Percentiles rank a stretch among this genome's conserved stretches.
phyloP scores from a whole-genome alignment of 2,329 filamentous ascomycete genomes.

The Lecanosticta acicola region DNA sequence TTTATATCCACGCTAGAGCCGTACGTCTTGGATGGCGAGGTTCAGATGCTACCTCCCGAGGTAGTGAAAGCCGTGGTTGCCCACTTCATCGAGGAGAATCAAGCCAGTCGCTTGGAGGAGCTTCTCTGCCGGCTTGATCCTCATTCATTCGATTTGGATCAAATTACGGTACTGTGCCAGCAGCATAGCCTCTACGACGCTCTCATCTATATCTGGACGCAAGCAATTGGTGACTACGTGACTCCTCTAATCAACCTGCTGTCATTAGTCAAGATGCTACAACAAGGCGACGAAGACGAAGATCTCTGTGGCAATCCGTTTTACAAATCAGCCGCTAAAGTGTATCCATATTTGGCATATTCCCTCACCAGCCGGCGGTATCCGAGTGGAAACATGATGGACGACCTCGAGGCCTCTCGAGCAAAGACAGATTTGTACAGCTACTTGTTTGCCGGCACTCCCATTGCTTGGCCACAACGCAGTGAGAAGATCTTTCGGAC shows the following conservation, averaged over 20 bases:
- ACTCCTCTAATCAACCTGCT: conserved; percentile 83
- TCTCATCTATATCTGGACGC: conserved; percentile 94
- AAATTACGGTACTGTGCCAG: conserved; percentile 85
- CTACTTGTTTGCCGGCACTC: conserved; percentile 84
- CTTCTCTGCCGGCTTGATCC: conserved; percentile 92
- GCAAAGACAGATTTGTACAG: conserved; percentile 89
- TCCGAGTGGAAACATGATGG: conserved; percentile 71
- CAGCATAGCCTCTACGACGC: conserved; percentile 91
- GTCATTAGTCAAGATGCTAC: conserved; percentile 51
- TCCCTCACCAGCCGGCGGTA: conserved; percentile 86
- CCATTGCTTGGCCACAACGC: conserved; percentile 66
- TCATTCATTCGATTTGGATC: conserved; percentile 84
- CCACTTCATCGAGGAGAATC: conserved; percentile 70
- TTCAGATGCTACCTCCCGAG: conserved; percentile 70
- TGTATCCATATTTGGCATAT: conserved; percentile 93
- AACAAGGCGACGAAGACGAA: conserved; percentile 54
- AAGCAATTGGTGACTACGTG: conserved; percentile 80
- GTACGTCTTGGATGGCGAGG: conserved; percentile 72
- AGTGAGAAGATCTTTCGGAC: conserved; percentile 58
- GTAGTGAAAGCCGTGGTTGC: conserved; percentile 81
- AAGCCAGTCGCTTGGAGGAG: conserved; percentile 77
- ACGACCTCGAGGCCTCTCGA: conserved; percentile 63
- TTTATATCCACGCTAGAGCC: conserved; percentile 87
- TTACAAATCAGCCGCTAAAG: conserved; percentile 72
- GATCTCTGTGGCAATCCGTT: conserved; percentile 40